Conservation (phyloP, 2,329 filamentous ascomycete genomes). For the Emmonsia crescens region DNA sequence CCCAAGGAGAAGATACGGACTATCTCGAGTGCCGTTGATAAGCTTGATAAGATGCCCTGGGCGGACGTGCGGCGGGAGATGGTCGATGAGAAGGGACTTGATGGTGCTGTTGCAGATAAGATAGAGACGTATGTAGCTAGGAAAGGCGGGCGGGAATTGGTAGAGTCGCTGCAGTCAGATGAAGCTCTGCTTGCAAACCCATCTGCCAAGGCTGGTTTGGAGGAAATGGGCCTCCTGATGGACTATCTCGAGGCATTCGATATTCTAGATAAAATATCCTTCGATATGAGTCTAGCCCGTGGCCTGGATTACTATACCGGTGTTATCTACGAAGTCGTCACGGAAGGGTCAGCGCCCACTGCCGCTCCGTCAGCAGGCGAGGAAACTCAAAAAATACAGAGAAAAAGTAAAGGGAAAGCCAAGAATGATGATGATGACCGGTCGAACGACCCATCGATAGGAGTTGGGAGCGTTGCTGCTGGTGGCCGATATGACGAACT, state of each 20-base stretch:
- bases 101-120: constrained; percentile 64
- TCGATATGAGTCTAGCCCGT: constrained; percentile 81
- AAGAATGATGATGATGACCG: constrained; percentile 53
- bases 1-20: constrained; percentile 75
- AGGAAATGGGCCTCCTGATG: constrained; percentile 71
- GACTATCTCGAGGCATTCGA: constrained; percentile 70
- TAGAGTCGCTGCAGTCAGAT: constrained; percentile 58
- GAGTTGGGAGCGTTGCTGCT: constrained; percentile 78
- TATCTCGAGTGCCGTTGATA: constrained; percentile 89
- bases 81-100: constrained; percentile 81
- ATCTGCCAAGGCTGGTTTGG: constrained; percentile 66
- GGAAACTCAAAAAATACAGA: constrained; percentile 36
- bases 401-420: constrained; percentile 42
- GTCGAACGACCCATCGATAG: constrained; percentile 67
- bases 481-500: constrained; percentile 88
- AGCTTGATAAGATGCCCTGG: constrained; percentile 90
- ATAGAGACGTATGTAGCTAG: constrained; percentile 76
- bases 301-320: constrained; percentile 91
- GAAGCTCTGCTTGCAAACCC: constrained; percentile 58
- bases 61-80: constrained; percentile 83
- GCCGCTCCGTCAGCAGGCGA: constrained; percentile 32
- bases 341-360: constrained; percentile 59
- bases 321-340: constrained; percentile 81
- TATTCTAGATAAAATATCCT: constrained; percentile 63
- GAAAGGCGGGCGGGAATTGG: constrained; percentile 64